Evolutionary conservation across 1,284 basidiomycete genomes (phyloP), one percentile per base, ranked within the genome.

Genomic region (Trametes sp.): DNA sequence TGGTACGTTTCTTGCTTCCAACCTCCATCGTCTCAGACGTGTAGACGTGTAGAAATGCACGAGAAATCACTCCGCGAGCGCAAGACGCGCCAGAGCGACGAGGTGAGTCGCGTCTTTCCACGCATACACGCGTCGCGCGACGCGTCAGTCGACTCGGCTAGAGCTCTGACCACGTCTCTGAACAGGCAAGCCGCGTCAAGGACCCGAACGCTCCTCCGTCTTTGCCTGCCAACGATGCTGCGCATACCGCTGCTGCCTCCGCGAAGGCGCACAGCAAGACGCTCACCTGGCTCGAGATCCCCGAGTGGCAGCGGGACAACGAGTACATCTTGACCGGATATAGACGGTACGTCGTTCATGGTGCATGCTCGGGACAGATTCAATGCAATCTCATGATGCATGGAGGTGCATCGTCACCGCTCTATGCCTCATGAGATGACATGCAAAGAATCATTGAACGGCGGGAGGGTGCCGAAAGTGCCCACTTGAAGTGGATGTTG

Each of bases 241-340:
- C 33, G 24, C 50, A 31, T 21, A 28, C 24, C 33, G 44, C 24
- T 4, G n/a, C n/a, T n/a, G n/a, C n/a, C n/a, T n/a, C n/a, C 16
- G 58, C 26, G n/a, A 41, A 54, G 38, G n/a, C 49, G 29, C 42
- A 36, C 42, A 61, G 62, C 45, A 55, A 66, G 66, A 88, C 85
- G 19, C 69, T 89, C 55, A 78, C 77, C n/a, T 91, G 87, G 85
- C 63, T 76, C n/a, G 86, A 89, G 60, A 78, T 90, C 53, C 84
- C 86, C 51, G 81, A 82, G 41, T 92, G 88, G 89, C 87, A 87
- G 73, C 82, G 77, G 67, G 90, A 94, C 75, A 94, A 94, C 69
- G 88, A 91, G 67, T 90, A 85, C 72, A 91, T 95, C 66, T 58
- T 86, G 63, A 79, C 76, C 26, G 93, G 93, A 2, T 95, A 95